Percentiles rank a stretch among this genome's conserved stretches.
These are phyloP conservation scores for Termitomyces sp. DNA, from an alignment of 768 basidiomycete species.

Conservation along the genomic window DNA sequence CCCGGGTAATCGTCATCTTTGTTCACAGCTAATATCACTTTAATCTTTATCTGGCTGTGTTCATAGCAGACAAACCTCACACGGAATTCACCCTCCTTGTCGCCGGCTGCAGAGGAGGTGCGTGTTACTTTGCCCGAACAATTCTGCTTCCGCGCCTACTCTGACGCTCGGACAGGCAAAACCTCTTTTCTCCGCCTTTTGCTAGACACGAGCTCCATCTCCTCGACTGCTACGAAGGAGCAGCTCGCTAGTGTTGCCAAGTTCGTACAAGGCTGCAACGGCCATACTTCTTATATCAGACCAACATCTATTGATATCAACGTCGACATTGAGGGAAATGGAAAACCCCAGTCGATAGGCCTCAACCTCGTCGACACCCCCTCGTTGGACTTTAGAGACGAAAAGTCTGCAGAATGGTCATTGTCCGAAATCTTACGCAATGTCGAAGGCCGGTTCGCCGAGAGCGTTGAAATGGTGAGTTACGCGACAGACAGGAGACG, in stretches of 20 bases:
- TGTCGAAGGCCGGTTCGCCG: conserved; percentile 67
- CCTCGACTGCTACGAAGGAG: conserved; percentile 56
- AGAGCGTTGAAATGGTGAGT: conserved; percentile 75
- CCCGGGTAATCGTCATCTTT: conserved; percentile 27
- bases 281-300: conserved; percentile 69
- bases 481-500: conserved; percentile 15
- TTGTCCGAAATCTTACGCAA: conserved; percentile 64
- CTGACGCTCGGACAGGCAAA: conserved; percentile 55
- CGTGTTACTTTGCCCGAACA: conserved; percentile 19
- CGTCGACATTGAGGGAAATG: conserved; percentile 43
- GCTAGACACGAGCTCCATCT: conserved; percentile 72
- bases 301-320: conserved; percentile 68
- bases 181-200: conserved; percentile 82
- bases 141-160: conserved; percentile 12
- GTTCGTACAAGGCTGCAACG: conserved; percentile 71
- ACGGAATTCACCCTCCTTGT: conserved; percentile 66
- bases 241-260: conserved; percentile 78
- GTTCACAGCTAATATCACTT: conserved; percentile 11
- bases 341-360: conserved; percentile 41
- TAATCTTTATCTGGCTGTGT: conserved; percentile 14
- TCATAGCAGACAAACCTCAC: conserved; percentile 24
- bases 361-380: conserved; percentile 81
- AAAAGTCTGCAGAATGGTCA: conserved; percentile 53
- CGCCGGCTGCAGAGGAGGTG: conserved; percentile 71
- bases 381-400: conserved; percentile 69